Evolutionary conservation across 495 filamentous ascomycete species (phyloP).

Genomic region (Talaromyces thailandensis): DNA sequence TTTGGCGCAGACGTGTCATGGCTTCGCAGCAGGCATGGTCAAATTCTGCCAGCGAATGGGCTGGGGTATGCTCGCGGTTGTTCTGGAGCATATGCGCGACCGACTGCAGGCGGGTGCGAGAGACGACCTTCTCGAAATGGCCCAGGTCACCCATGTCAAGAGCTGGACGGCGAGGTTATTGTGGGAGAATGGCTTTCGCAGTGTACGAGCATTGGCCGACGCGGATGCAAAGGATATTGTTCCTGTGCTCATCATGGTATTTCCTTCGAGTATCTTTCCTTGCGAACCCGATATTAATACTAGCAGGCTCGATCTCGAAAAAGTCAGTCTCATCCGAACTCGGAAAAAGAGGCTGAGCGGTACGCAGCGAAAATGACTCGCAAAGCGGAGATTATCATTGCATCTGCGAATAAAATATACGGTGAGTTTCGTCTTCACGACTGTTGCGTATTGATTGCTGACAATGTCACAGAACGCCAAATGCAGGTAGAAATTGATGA

Average conservation of each 20-base stretch:
- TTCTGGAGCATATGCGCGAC: constrained; percentile 69
- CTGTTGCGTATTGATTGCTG: background rate
- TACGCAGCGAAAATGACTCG: constrained; percentile 53
- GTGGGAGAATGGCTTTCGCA: constrained; percentile 68
- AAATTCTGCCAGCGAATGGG: constrained; percentile 69
- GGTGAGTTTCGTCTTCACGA: constrained; percentile 35
- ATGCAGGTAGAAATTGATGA: constrained; percentile 36
- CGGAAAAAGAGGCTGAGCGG: constrained; percentile 50
- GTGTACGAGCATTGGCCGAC: constrained; percentile 56
- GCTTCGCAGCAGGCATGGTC: constrained; percentile 69
- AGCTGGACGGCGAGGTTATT: constrained; percentile 68
- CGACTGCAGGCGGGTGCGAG: constrained; percentile 65
- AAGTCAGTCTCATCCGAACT: constrained; percentile 45
- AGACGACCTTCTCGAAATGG: constrained; percentile 63
- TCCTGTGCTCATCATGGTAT: constrained; percentile 60
- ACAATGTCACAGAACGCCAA: constrained; percentile 26
- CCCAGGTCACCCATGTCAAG: constrained; percentile 70
- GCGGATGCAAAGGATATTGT: constrained; percentile 59
- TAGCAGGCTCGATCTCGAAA: constrained; percentile 53
- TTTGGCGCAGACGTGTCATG: constrained; percentile 65
- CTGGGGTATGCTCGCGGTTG: constrained; percentile 65
- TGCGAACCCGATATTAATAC: background rate
- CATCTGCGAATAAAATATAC: constrained; percentile 65
- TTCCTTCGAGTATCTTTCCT: background rate
- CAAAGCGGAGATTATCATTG: constrained; percentile 61